Evolutionary conservation across 163 green algal species (phyloP), one percentile per base, ranked within the genome.

Genomic region (Smithsoniella earleae): DNA sequence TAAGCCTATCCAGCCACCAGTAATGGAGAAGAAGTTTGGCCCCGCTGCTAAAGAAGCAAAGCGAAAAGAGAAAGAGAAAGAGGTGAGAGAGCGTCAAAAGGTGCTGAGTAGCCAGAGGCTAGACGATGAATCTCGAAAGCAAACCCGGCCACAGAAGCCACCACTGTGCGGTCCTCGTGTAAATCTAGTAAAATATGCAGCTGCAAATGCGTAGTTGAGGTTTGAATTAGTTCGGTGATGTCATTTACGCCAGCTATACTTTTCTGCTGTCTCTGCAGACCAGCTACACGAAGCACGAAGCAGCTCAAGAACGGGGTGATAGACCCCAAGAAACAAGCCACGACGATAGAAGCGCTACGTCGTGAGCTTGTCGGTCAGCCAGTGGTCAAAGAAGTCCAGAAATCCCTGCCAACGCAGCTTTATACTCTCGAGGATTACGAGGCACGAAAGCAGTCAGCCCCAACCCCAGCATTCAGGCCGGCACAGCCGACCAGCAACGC

Each of bases 371-470:
- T 4, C 34, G 58, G 58, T 5, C 58, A 69, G 58, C 58, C 58
- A 1, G 27, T 33, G 16, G 5, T 33, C 3, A 69, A 69, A 40
- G 58, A 69, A 13, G 30, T 33, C 8, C 30, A 45, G 16, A 69
- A 69, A 34, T 30, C 58, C 34, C 27, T 33, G 20, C n/a, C 58
- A 34, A 22, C 40, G 16, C 27, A 69, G 43, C 34, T 69, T 30
- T 69, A 69, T 34, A 69, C 58, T 33, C 25, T 69, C 16, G 58
- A 69, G 18, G 58, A 69, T 33, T 69, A 69, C 34, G 58, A 69
- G 34, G 58, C 58, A 45, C 18, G 58, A 37, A 69, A 69, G 20
- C 58, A 69, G 6, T 33, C 58, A 34, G 58, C 58, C 43, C 30
- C 58, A 45, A 31, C 58, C 10, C 58, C 58, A 69, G 58, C 25